phyloP scores from a whole-genome alignment of 208 protist genomes.

The Trichomonas gallinae region DNA sequence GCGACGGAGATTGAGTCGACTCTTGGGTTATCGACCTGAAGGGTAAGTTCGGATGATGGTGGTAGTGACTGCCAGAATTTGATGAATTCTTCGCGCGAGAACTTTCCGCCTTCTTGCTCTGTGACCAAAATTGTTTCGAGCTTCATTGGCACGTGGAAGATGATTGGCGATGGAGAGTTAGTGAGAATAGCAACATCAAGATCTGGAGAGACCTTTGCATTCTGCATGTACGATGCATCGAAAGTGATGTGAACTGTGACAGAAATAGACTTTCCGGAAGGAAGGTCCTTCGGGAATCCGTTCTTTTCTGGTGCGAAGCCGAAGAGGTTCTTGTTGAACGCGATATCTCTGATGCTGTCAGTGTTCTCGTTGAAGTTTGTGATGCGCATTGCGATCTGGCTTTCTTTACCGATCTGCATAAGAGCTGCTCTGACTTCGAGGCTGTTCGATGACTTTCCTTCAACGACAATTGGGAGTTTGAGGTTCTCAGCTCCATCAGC shows the following conservation, averaged over 20 bases:
- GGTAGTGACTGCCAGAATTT: background rate
- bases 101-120: background rate
- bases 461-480: background rate
- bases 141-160: background rate
- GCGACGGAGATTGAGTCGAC: background rate
- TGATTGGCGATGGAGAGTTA: background rate
- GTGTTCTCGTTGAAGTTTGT: background rate
- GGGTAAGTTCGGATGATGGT: background rate
- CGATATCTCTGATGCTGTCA: background rate
- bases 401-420: background rate
- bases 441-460: background rate
- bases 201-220: background rate
- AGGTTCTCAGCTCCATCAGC: background rate
- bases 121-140: background rate
- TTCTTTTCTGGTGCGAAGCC: background rate
- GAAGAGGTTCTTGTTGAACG: conserved; percentile 20
- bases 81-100: background rate
- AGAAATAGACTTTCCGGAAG: background rate
- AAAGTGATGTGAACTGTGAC: background rate
- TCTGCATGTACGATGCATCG: background rate
- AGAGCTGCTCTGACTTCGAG: background rate
- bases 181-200: background rate
- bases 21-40: background rate
- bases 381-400: background rate
- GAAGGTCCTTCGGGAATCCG: background rate